These are phyloP conservation scores for Acanthochlamys bracteata DNA, from an alignment of 106 monocot genomes.

Conservation along the genomic window DNA sequence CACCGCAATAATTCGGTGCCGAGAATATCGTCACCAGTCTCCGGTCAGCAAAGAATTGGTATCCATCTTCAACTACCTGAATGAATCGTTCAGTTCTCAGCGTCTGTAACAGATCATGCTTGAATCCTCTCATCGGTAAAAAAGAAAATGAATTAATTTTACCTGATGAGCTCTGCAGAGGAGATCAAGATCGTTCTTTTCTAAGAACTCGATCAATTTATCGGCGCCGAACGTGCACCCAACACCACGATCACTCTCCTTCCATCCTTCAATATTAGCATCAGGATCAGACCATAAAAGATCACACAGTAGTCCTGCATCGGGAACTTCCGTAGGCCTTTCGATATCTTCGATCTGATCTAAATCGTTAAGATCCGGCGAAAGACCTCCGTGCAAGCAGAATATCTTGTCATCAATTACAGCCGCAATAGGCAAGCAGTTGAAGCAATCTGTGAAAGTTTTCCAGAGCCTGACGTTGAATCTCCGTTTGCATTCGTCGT, in stretches of 20 bases:
- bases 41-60: conserved; percentile 60
- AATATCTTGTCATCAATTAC: conserved; percentile 51
- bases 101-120: too few relatives aligned
- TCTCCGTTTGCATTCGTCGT: conserved; percentile 66
- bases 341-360: conserved; percentile 37
- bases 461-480: conserved; percentile 79
- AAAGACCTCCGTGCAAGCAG: conserved; percentile 75
- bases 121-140: too few relatives aligned
- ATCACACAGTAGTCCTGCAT: conserved; percentile 63
- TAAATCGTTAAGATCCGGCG: conserved; percentile 46
- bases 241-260: conserved; percentile 60
- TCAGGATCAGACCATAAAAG: conserved; percentile 73
- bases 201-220: conserved; percentile 55
- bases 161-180: conserved; percentile 75
- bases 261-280: conserved; percentile 44
- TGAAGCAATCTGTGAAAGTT: conserved; percentile 69
- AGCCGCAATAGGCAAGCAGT: conserved; percentile 62
- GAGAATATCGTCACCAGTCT: conserved; percentile 76
- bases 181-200: conserved; percentile 58
- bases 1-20: conserved; percentile 73
- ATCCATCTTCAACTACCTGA: conserved; percentile 71
- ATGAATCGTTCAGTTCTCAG: too few relatives aligned
- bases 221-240: conserved; percentile 65
- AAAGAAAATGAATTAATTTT: background rate
- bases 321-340: conserved; percentile 63